phyloP scores from a whole-genome alignment of 2,329 filamentous ascomycete species.

The Sporothrix brunneoviolacea region DNA sequence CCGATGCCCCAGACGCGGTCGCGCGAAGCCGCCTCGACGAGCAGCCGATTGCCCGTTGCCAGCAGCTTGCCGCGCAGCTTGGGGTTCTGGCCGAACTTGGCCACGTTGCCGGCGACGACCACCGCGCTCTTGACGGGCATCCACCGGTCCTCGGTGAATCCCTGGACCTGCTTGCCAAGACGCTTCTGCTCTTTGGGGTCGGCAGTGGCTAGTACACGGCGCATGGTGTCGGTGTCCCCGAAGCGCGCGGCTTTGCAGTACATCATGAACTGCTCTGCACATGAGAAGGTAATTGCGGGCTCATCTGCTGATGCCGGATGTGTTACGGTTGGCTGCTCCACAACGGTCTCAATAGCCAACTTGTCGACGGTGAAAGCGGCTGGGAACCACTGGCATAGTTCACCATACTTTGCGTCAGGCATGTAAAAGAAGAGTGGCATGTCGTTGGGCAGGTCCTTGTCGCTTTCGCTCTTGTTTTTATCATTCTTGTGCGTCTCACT shows the following conservation, averaged over 20 bases:
- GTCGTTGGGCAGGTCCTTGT: no score
- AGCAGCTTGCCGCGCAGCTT: conserved; percentile 44
- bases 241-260: conserved; percentile 34
- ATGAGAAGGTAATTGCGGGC: conserved; percentile 30
- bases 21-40: conserved; percentile 55
- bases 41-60: conserved; percentile 50
- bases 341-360: no score
- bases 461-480: no score
- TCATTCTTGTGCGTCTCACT: no score
- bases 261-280: conserved; percentile 37
- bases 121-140: conserved; percentile 40
- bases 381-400: no score
- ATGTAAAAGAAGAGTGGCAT: no score
- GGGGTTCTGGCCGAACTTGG: conserved; percentile 50
- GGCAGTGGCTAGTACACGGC: not conserved
- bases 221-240: conserved; percentile 20
- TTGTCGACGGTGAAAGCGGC: no score
- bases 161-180: conserved; percentile 12
- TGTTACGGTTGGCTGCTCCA: no score
- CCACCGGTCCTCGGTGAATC: conserved; percentile 14
- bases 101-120: conserved; percentile 50
- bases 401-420: no score
- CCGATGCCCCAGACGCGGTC: conserved; percentile 64
- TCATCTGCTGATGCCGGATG: no score
- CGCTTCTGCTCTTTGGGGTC: conserved; percentile 13